Evolutionary conservation across 2,329 filamentous ascomycete species (phyloP), one percentile per base, ranked within the genome.

Genomic region (Microdochium nivale): DNA sequence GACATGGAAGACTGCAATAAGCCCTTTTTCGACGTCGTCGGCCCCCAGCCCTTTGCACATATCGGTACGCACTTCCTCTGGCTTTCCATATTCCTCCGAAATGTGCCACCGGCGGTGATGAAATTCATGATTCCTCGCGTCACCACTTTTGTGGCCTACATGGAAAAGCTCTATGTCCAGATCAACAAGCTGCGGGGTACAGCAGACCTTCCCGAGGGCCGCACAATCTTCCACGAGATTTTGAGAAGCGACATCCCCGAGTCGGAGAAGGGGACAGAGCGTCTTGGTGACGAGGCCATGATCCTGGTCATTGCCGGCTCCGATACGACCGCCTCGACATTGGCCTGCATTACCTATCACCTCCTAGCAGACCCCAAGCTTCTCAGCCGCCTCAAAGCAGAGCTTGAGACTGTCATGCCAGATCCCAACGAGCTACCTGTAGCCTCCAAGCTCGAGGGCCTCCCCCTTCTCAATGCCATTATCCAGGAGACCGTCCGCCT

Each of bases 401-500:
- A 61, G 47, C 54, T 64, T 1, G 53, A 55, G 24, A 50, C 50
- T 1, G 50, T 53, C 8, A 56, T 58, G 48, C 59, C 55, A 2
- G 54, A 59, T 44, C 47, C 51, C 7, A 48, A 54, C 30, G 44
- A 54, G 10, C 51, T 59, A 13, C 59, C 59, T 5, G 55, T 56
- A 7, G 57, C 59, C 4, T 46, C 58, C 2, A 56, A 62, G 27
- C 55, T 67, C 5, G 65, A 68, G 25, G 49, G 52, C 8, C 60
- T 68, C 3, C 61, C 63, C 1, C 61, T 64, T 37, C 60, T 72
- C 3, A 57, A 60, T 4, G 67, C 65, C 1, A 54, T 65, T 16
- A 63, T 70, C 32, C 57, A 64, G 13, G 67, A 70, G 51, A 56
- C 60, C 0, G 43, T 74, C 1, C 66, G 72, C 7, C 54, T 74